Conservation (phyloP, 495 filamentous ascomycete species). For the Daldinia decipiens region DNA sequence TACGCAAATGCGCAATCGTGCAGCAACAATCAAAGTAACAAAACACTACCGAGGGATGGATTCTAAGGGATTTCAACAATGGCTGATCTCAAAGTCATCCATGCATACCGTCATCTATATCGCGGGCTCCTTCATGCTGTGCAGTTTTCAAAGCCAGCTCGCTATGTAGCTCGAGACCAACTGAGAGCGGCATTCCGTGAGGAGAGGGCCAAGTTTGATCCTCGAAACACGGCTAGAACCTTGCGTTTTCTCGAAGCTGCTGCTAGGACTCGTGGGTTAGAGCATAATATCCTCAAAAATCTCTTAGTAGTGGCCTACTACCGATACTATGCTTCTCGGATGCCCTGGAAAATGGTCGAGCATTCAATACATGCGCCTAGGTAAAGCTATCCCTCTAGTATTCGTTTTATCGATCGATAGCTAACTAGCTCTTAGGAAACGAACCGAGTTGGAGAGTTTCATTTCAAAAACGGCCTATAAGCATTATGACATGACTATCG, state of each 20-base stretch:
- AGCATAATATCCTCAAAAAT: constrained; percentile 84
- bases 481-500: constrained; percentile 73
- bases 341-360: constrained; percentile 17
- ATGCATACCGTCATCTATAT: constrained; percentile 84
- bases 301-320: constrained; percentile 60
- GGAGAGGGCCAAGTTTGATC: constrained; percentile 64
- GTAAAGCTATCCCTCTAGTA: constrained; percentile 7
- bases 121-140: constrained; percentile 78
- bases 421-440: constrained; percentile 25
- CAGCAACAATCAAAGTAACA: not conserved
- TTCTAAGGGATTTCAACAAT: constrained; percentile 30
- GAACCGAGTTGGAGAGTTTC: constrained; percentile 5
- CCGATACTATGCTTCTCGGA: constrained; percentile 8
- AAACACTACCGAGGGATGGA: not conserved
- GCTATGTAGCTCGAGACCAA: constrained; percentile 70
- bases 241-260: constrained; percentile 80
- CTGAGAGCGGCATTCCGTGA: constrained; percentile 79
- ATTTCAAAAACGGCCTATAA: constrained; percentile 51
- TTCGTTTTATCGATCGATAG: not conserved
- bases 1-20: not conserved
- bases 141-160: constrained; percentile 80
- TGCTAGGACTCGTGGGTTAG: constrained; percentile 70
- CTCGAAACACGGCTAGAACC: constrained; percentile 73
- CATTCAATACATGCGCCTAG: not conserved
- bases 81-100: constrained; percentile 61